Evolutionary conservation across 192 early-diverging fungal species (phyloP).

Genomic region (Dissophora globulifera): DNA sequence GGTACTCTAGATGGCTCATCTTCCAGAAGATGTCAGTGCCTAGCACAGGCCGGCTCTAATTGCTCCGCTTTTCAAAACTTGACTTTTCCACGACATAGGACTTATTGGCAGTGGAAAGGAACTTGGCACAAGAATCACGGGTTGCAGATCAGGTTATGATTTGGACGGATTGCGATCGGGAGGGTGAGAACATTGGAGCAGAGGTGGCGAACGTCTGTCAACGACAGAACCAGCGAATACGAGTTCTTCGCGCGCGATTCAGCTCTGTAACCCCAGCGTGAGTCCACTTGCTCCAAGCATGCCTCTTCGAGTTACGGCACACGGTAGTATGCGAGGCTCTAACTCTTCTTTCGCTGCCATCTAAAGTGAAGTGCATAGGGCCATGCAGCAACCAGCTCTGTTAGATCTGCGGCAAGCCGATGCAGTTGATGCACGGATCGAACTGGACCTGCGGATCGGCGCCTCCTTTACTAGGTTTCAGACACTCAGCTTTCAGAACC

Average conservation of each 20-base stretch:
- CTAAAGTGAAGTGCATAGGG: conserved; percentile 77
- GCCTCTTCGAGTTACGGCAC: background rate
- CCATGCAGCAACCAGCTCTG: conserved; percentile 76
- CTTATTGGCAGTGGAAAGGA: conserved; percentile 64
- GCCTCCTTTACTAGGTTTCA: conserved; percentile 94
- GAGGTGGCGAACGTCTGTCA: conserved; percentile 82
- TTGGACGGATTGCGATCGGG: conserved; percentile 99
- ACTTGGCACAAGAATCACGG: conserved; percentile 72
- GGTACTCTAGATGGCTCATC: conserved; percentile 33
- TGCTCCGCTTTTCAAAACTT: background rate
- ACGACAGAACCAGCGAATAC: conserved; percentile 68
- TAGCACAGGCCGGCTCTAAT: background rate
- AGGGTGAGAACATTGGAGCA: conserved; percentile 93
- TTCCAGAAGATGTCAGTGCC: too few relatives aligned
- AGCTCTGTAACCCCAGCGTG: conserved; percentile 85
- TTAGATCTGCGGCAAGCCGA: conserved; percentile 79
- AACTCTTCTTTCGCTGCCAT: background rate
- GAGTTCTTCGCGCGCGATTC: conserved; percentile 87
- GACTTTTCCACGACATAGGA: conserved; percentile 34
- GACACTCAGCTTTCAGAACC: conserved; percentile 71
- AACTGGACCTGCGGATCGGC: conserved; percentile 93
- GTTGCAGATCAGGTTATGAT: conserved; percentile 81
- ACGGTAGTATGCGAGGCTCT: background rate
- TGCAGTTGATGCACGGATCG: conserved; percentile 86
- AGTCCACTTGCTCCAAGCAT: background rate